phyloP scores from a whole-genome alignment of 208 protist genomes.

The Acanthamoeba sp. region DNA sequence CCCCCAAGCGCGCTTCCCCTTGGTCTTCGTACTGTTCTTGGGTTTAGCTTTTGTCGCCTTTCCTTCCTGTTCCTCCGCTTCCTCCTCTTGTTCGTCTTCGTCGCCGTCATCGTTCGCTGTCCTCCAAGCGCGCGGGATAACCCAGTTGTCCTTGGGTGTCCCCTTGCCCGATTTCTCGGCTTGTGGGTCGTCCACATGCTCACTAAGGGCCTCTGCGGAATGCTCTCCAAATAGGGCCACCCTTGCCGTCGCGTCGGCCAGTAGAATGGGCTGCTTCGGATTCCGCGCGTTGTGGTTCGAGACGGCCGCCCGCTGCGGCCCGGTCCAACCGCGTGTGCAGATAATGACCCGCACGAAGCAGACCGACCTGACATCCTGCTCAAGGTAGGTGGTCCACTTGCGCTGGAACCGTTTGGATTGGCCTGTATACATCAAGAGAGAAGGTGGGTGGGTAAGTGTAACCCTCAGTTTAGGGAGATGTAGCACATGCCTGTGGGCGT shows the following conservation, averaged over 20 bases:
- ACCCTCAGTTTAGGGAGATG: neutral
- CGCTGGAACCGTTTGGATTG: too few relatives aligned
- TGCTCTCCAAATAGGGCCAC: neutral
- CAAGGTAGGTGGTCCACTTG: neutral
- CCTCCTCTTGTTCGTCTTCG: too few relatives aligned
- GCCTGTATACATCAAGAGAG: neutral
- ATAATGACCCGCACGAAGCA: slow-evolving; percentile 6
- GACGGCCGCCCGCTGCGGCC: neutral
- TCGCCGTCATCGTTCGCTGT: too few relatives aligned
- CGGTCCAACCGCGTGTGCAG: slow-evolving; percentile 12
- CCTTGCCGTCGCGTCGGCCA: slow-evolving; percentile 12
- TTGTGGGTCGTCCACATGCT: neutral
- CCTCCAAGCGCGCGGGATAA: neutral
- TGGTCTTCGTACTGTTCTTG: too few relatives aligned
- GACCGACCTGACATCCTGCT: neutral
- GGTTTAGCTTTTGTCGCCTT: too few relatives aligned
- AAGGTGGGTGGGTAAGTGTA: too few relatives aligned
- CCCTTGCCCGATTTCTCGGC: too few relatives aligned
- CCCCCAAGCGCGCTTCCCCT: too few relatives aligned
- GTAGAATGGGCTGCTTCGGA: slow-evolving; percentile 1
- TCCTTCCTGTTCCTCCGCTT: too few relatives aligned
- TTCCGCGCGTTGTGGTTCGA: neutral
- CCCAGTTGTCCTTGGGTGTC: slow-evolving; percentile 66
- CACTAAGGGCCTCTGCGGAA: neutral
- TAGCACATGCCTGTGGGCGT: neutral